Evolutionary conservation across 2,329 filamentous ascomycete species (phyloP).

Genomic region (Botrytis tulipae): DNA sequence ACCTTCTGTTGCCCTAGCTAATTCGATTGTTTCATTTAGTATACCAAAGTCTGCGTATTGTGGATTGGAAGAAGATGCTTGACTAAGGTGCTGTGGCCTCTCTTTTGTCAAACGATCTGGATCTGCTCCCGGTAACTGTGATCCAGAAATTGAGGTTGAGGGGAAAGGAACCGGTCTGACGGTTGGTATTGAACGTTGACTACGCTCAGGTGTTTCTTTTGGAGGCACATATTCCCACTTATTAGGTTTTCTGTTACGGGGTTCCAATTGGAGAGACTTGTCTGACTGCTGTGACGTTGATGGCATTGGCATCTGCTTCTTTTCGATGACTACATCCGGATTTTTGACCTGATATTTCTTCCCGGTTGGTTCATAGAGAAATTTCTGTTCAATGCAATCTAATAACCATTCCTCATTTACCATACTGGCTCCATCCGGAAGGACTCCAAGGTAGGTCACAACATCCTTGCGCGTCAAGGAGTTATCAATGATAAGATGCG

Average conservation of each 20-base stretch:
- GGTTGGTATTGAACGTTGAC: conserved; percentile 21
- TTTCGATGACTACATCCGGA: conserved; percentile 3
- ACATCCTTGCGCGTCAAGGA: conserved; percentile 63
- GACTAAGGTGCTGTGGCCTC: background rate
- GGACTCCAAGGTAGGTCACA: conserved; percentile 49
- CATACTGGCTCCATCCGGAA: conserved; percentile 48
- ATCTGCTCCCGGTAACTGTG: background rate
- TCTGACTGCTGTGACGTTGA: conserved; percentile 18
- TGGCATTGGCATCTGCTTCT: background rate
- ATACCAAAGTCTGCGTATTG: background rate
- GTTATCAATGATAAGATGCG: conserved; percentile 78
- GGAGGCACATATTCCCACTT: conserved; percentile 42
- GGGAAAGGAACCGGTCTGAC: background rate
- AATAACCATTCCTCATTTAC: conserved; percentile 68
- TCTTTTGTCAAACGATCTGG: background rate
- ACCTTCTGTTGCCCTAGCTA: conserved; percentile 7
- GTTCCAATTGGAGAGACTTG: conserved; percentile 49
- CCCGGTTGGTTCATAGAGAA: conserved; percentile 58
- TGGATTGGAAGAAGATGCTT: background rate
- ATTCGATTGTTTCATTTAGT: conserved; percentile 3
- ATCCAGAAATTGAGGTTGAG: background rate
- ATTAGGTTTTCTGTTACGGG: conserved; percentile 40
- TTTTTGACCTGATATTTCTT: conserved; percentile 54
- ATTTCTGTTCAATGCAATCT: conserved; percentile 62
- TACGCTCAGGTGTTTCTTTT: conserved; percentile 42